Percentiles rank a stretch among this genome's conserved stretches.
These are phyloP conservation scores for Jasminum sambac DNA, from an alignment of 257 asterid genomes.

Conservation along the genomic window DNA sequence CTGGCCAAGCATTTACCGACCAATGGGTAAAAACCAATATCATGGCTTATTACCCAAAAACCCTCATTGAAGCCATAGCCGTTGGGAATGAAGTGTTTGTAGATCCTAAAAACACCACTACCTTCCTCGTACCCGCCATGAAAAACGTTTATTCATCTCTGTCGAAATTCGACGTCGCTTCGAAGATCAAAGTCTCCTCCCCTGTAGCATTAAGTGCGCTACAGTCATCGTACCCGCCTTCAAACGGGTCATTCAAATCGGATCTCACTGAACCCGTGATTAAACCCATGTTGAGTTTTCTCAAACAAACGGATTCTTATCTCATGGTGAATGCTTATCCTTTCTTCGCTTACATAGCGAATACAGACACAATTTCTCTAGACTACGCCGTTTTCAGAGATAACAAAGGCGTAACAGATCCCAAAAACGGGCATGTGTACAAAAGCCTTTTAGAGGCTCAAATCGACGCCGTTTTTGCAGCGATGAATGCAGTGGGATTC, in stretches of 20 bases:
- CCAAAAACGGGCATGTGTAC: constrained; percentile 59
- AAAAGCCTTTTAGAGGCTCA: constrained; percentile 67
- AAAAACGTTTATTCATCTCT: constrained; percentile 53
- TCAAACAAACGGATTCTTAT: constrained; percentile 54
- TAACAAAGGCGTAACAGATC: constrained; percentile 44
- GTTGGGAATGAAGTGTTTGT: constrained; percentile 79
- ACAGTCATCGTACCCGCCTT: constrained; percentile 60
- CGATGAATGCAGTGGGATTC: constrained; percentile 43
- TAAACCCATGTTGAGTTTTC: constrained; percentile 60
- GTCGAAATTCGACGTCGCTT: constrained; percentile 31
- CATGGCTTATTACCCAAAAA: constrained; percentile 41
- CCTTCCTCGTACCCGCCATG: constrained; percentile 67
- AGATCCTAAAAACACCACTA: constrained; percentile 54
- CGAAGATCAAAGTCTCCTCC: constrained; percentile 48
- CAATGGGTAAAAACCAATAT: constrained; percentile 59
- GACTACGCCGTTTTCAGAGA: constrained; percentile 56
- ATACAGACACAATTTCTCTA: constrained; percentile 50
- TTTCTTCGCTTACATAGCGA: constrained; percentile 56
- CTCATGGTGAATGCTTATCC: constrained; percentile 70
- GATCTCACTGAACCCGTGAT: constrained; percentile 60
- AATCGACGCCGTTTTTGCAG: constrained; percentile 69
- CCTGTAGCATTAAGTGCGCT: constrained; percentile 66
- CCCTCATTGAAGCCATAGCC: constrained; percentile 57
- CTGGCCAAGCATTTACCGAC: constrained; percentile 46
- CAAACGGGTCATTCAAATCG: constrained; percentile 59